Evolutionary conservation across 2,329 filamentous ascomycete genomes (phyloP).

Genomic region (Macrophomina phaseolina): DNA sequence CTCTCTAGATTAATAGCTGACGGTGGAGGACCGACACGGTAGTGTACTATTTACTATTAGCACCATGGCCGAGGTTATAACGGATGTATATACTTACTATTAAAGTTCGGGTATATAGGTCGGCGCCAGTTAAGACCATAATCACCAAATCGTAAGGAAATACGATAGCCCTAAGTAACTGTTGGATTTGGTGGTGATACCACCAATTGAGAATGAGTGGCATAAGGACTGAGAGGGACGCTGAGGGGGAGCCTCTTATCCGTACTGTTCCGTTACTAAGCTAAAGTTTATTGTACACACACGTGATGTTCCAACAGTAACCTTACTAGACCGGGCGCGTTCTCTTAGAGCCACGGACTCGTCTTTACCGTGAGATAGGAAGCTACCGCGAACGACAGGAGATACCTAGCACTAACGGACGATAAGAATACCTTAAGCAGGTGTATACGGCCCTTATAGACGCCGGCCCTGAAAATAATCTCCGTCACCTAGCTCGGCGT

Average conservation of each 20-base stretch:
- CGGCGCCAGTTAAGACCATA: constrained; percentile 22
- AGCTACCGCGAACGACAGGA: constrained; percentile 54
- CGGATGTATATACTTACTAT: constrained; percentile 2
- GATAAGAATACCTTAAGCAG: constrained; percentile 60
- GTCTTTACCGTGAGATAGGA: constrained; percentile 24
- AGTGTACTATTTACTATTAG: constrained; percentile 5
- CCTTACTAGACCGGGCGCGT: constrained; percentile 16
- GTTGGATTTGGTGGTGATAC: no score
- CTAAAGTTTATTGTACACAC: no score
- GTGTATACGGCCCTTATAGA: constrained; percentile 59
- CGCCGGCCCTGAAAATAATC: constrained; percentile 57
- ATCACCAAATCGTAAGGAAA: constrained; percentile 26
- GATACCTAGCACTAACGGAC: constrained; percentile 57
- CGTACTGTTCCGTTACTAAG: no score
- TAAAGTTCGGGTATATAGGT: constrained; percentile 25
- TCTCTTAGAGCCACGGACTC: constrained; percentile 19
- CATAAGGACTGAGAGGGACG: no score
- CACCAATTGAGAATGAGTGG: no score
- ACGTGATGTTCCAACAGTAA: background rate
- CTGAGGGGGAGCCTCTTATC: no score
- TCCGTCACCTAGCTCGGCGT: constrained; percentile 58
- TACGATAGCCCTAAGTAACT: constrained; percentile 6
- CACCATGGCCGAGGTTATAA: no score
- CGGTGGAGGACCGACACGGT: constrained; percentile 32
- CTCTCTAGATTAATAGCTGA: constrained; percentile 41